Conservation (phyloP, 1,284 basidiomycete species). For the Lignosus rhinocerotis region DNA sequence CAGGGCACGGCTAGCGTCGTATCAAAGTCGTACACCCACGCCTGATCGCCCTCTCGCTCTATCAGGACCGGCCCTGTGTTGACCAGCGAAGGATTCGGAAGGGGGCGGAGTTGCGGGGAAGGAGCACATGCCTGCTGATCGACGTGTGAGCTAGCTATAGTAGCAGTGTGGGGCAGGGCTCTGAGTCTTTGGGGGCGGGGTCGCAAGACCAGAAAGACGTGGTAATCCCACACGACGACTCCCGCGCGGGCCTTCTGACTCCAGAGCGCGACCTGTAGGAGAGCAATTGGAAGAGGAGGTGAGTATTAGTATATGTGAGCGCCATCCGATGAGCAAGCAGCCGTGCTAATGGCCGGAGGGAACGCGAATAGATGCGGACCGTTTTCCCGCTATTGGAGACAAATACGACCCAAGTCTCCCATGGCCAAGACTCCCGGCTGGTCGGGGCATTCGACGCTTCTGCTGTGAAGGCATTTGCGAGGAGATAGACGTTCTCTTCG, state of each 20-base stretch:
- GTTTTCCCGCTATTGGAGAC: conserved; percentile 63
- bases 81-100: too few relatives aligned
- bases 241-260: conserved; percentile 48
- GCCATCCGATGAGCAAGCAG: neutral
- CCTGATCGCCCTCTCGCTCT: conserved; percentile 4
- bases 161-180: neutral
- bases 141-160: neutral
- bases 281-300: neutral
- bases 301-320: conserved; percentile 3
- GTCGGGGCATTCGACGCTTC: conserved; percentile 19
- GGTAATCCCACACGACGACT: conserved; percentile 74
- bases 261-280: conserved; percentile 61
- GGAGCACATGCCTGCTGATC: neutral
- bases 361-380: conserved; percentile 37
- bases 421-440: conserved; percentile 28
- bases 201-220: conserved; percentile 61
- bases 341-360: conserved; percentile 5
- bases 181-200: conserved; percentile 8
- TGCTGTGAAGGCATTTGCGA: conserved; percentile 46
- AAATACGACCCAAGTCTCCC: conserved; percentile 61
- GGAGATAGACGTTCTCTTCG: conserved; percentile 73
- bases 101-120: neutral
- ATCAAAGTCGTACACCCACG: conserved; percentile 72
- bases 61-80: too few relatives aligned
- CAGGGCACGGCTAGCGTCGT: conserved; percentile 50